Conservation (phyloP, 2,329 filamentous ascomycete species). For the Aspergillaceae sp. region DNA sequence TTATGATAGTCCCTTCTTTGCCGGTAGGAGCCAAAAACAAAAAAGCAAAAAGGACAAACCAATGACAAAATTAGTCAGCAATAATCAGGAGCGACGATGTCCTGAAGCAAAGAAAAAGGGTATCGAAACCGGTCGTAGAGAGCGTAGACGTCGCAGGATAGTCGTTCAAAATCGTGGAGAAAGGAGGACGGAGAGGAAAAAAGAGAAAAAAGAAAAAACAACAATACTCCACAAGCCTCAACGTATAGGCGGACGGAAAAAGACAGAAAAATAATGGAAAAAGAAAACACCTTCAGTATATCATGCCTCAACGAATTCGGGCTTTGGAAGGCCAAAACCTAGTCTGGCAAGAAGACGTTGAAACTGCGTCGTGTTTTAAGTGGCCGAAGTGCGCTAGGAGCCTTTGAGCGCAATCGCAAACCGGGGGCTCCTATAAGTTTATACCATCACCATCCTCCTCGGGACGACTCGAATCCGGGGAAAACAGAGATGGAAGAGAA, state of each 20-base stretch:
- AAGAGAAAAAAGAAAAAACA: background rate
- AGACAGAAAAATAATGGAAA: conserved; percentile 4
- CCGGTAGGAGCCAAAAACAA: background rate
- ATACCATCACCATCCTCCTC: conserved; percentile 33
- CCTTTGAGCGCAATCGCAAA: conserved; percentile 33
- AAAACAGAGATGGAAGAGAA: background rate
- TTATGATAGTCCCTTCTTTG: conserved; percentile 5
- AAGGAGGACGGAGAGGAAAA: conserved; percentile 14
- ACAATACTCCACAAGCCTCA: conserved; percentile 12
- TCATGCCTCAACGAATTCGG: conserved; percentile 20
- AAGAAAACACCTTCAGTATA: conserved; percentile 12
- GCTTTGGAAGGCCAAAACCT: conserved; percentile 12
- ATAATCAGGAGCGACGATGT: background rate
- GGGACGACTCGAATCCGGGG: conserved; percentile 1
- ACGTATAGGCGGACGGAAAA: conserved; percentile 12
- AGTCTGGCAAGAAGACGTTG: conserved; percentile 11
- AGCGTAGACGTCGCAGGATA: conserved; percentile 26
- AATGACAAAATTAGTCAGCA: conserved; percentile 1
- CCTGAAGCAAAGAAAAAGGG: conserved; percentile 3
- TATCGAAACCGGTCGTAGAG: conserved; percentile 24
- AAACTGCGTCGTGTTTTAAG: conserved; percentile 15
- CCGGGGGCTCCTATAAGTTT: conserved; percentile 29
- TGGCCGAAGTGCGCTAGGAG: conserved; percentile 29
- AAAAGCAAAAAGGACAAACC: background rate
- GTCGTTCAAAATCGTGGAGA: conserved; percentile 25